Evolutionary conservation across 192 early-diverging fungal species (phyloP), one percentile per base, ranked within the genome.

Genomic region (Backusella luteola): DNA sequence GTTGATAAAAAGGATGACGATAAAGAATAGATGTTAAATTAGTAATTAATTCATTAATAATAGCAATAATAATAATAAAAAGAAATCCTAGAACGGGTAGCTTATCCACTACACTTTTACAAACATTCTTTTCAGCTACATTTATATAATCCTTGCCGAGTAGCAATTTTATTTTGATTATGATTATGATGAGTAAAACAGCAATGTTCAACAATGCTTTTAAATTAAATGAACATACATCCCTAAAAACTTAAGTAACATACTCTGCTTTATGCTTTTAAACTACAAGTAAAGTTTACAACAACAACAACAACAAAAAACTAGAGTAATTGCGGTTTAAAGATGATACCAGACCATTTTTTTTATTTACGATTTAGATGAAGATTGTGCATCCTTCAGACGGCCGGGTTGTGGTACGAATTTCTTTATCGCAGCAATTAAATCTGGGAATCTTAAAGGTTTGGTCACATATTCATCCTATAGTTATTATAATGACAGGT

Each of bases 361-460:
- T 73, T 59, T 39, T 44, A 42, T 44, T 44, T 75, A 67, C 23
- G 34, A 23, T 42, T 44, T 34, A 12, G 32, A 34, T 66, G 21
- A 23, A n/a, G 19, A 56, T 56, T 56, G 53, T 11, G 34, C 42
- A 7, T 36, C 23, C 73, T 67, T 67, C 29, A 67, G 26, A 75
- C 66, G 63, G 9, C 76, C 78, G 68, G 79, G 80, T 74, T 83
- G 84, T 17, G 83, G 85, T 21, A 87, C 84, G 80, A 91, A 90
- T 84, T 86, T 87, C 82, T 90, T 91, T 79, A 91, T 91, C 41
- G 89, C 88, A 4, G 89, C 88, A 76, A 90, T 90, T 36, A 91
- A 76, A 56, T 91, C 90, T 69, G 87, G 87, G 67, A 90, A 84
- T 32, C 89, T 84, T 3, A 80, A 59, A 35, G 91, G 91, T 80